phyloP scores from a whole-genome alignment of 1,139 yeast genomes.

The Saccharomyces hybrid region DNA sequence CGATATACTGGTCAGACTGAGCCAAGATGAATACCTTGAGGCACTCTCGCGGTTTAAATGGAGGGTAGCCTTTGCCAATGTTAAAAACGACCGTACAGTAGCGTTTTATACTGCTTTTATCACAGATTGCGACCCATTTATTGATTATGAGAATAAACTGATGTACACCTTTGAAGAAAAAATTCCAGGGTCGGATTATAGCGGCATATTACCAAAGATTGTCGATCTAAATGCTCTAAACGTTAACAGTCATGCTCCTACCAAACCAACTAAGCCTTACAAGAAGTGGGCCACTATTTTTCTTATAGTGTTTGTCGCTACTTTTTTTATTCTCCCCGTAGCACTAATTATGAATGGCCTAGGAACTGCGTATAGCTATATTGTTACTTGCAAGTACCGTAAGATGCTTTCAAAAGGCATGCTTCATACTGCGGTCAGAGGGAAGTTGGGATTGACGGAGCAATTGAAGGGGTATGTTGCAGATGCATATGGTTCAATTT shows the following conservation, averaged over 20 bases:
- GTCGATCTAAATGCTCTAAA: constrained; percentile 39
- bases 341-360: constrained; percentile 21
- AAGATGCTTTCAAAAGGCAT: constrained; percentile 18
- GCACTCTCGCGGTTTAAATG: constrained; percentile 54
- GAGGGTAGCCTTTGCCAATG: constrained; percentile 60
- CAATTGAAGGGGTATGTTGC: constrained; percentile 19
- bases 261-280: background rate
- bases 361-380: constrained; percentile 28
- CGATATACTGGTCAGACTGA: constrained; percentile 43
- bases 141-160: constrained; percentile 30
- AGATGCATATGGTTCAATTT: constrained; percentile 18
- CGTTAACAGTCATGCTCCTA: background rate
- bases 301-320: constrained; percentile 11
- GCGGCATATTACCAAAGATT: constrained; percentile 39
- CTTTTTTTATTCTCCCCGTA: constrained; percentile 21
- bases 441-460: constrained; percentile 18
- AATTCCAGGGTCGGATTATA: constrained; percentile 21
- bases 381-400: constrained; percentile 23
- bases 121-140: constrained; percentile 42
- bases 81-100: constrained; percentile 64
- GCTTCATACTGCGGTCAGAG: constrained; percentile 14
- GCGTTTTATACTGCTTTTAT: constrained; percentile 49
- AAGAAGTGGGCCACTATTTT: constrained; percentile 7
- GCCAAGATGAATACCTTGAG: constrained; percentile 42
- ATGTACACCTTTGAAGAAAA: constrained; percentile 27